Base-by-base conservation (phyloP, 2,329 filamentous ascomycete genomes). In the Colletotrichum orbiculare region DNA sequence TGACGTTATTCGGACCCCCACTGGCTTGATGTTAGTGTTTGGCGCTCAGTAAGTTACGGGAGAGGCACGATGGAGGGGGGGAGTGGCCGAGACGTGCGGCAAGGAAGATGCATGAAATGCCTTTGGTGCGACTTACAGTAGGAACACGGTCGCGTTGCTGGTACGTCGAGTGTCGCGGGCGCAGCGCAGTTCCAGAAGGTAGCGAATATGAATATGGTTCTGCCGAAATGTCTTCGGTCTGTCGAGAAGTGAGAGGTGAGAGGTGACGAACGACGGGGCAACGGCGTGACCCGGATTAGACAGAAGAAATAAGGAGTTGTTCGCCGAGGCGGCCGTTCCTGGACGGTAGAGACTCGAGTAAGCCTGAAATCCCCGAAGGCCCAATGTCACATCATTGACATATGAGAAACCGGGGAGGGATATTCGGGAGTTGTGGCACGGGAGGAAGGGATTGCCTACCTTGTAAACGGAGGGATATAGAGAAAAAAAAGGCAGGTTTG, bases 51-150 rank as follows among this genome's bases (percentile, higher is more conserved):
- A 25, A 25, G 54, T 49, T 50, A 47, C 66, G 54, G 52, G 39
- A 52, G 52, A 63, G 52, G 58, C 43, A 67, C 48, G 49, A 45
- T 54, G 39, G 13, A 47, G 38, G 38, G 50, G 25, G 46, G 39
- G 33, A 54, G 25, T 54, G 12, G 17, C 49, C 45, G 66, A 53
- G 25, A 56, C 9, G 15, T 34, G 17, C 17, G 65, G 53, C 57
- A 63, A 56, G 63, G 66, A 67, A 67, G 41, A 67, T 63, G 66
- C 66, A 66, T 58, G 66, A 60, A 58, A 34, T 41, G 57, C n/a
- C 10, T 17, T n/a, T 49, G 43, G 38, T 41, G 45, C 50, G 65
- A 66, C 64, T 59, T 59, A 66, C 64, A 25, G 25, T 25, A 66
- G 38, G 37, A 46, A 35, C 10, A 52, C 33, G 34, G 42, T 47